Percentiles rank a stretch among this genome's conserved stretches.
Evolutionary conservation across 1,139 yeast species (phyloP).

Genomic region (Yarrowia galli): DNA sequence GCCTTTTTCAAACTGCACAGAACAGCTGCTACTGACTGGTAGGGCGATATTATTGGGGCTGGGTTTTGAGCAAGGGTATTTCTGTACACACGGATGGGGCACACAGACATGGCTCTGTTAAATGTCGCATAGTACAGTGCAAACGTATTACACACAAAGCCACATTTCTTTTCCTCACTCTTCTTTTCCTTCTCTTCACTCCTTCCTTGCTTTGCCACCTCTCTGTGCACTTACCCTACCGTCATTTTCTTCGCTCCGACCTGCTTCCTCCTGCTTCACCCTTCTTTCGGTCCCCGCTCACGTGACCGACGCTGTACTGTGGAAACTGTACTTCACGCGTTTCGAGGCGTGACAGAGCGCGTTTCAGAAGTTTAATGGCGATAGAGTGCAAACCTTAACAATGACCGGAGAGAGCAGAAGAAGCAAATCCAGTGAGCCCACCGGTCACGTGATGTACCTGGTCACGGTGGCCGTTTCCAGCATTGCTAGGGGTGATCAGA

Average conservation of each 20-base stretch:
- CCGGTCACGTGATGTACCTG: slow-evolving; percentile 18
- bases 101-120: background rate
- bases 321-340: slow-evolving; percentile 23
- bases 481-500: no score
- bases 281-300: slow-evolving; percentile 17
- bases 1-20: no score
- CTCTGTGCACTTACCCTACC: no score
- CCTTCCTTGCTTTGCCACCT: background rate
- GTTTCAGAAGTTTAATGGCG: background rate
- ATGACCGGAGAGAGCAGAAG: no score
- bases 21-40: no score
- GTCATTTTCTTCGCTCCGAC: background rate
- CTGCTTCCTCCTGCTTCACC: background rate
- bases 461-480: no score
- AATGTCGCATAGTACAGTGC: background rate
- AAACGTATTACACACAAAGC: no score
- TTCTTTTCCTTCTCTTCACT: background rate
- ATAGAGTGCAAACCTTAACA: background rate
- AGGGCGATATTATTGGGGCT: no score
- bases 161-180: no score
- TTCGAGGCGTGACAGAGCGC: slow-evolving; percentile 27
- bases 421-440: background rate
- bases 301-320: slow-evolving; percentile 14
- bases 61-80: no score
- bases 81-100: no score